These are phyloP conservation scores for Xanthoconium stramineum DNA, from an alignment of 768 basidiomycete species.

Conservation along the genomic window DNA sequence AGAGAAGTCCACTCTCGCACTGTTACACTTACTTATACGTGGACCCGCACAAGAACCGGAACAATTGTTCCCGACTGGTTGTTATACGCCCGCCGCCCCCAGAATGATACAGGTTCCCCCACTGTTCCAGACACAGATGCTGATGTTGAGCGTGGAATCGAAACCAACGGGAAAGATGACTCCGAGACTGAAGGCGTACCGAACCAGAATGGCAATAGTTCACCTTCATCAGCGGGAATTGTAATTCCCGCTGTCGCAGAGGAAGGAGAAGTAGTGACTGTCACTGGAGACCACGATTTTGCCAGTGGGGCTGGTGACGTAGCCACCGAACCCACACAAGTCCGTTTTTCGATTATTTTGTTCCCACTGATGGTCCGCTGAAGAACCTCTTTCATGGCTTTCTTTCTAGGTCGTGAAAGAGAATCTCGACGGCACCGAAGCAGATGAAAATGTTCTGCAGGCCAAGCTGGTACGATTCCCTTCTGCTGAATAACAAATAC, in stretches of 20 bases:
- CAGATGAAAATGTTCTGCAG: neutral
- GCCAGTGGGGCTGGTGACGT: neutral
- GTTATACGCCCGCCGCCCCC: constrained; percentile 29
- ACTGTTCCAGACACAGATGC: neutral
- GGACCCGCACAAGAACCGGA: constrained; percentile 35
- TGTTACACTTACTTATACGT: constrained; percentile 42
- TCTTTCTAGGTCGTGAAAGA: constrained; percentile 10
- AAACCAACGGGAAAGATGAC: neutral
- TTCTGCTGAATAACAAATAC: constrained; percentile 34
- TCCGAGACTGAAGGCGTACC: neutral
- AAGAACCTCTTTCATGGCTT: constrained; percentile 7
- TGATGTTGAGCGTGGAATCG: constrained; percentile 24
- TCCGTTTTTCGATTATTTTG: constrained; percentile 15
- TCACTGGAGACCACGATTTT: neutral
- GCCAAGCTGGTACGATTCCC: constrained; percentile 35
- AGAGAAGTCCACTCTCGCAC: constrained; percentile 45
- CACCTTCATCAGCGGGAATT: neutral
- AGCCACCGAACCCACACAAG: constrained; percentile 9
- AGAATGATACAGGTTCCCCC: neutral
- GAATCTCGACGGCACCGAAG: neutral
- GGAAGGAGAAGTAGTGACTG: neutral
- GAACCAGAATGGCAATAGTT: neutral
- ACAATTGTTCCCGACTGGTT: constrained; percentile 45
- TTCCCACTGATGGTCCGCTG: constrained; percentile 7
- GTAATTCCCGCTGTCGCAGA: neutral